phyloP scores from a whole-genome alignment of 2,329 filamentous ascomycete species.

The Calonectria hawksworthii region DNA sequence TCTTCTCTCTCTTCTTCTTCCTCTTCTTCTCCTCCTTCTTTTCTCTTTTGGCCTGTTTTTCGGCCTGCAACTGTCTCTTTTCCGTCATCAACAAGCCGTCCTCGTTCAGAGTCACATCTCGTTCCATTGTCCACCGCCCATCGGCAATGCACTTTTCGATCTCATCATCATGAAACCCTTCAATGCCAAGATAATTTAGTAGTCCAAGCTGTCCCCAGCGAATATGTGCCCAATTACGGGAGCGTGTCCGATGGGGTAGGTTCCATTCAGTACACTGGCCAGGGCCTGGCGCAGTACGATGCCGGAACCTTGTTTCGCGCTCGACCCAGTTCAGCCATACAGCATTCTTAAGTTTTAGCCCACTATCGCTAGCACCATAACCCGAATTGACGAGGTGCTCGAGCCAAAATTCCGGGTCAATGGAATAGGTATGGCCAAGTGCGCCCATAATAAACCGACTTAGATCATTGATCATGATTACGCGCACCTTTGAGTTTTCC shows the following conservation, averaged over 20 bases:
- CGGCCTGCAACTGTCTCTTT: slow-evolving; percentile 24
- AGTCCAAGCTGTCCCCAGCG: slow-evolving; percentile 40
- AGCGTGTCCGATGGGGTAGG: slow-evolving; percentile 27
- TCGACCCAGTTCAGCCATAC: slow-evolving; percentile 49
- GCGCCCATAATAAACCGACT: slow-evolving; percentile 49
- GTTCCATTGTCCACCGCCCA: slow-evolving; percentile 42
- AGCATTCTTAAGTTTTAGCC: slow-evolving; percentile 47
- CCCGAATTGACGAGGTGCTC: slow-evolving; percentile 47
- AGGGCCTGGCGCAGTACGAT: slow-evolving; percentile 37
- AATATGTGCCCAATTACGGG: slow-evolving; percentile 38
- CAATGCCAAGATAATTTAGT: slow-evolving; percentile 42
- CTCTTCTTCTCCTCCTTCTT: too few species aligned
- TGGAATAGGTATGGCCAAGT: slow-evolving; percentile 43
- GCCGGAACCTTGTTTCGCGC: slow-evolving; percentile 43
- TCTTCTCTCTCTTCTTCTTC: slow-evolving; percentile 20
- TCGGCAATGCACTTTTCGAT: slow-evolving; percentile 40
- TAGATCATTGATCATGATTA: slow-evolving; percentile 45
- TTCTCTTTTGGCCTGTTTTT: not conserved
- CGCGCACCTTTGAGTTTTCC: slow-evolving; percentile 32
- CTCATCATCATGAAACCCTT: slow-evolving; percentile 44
- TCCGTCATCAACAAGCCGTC: slow-evolving; percentile 39
- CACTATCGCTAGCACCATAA: slow-evolving; percentile 46
- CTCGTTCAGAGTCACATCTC: slow-evolving; percentile 41
- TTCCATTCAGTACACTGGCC: slow-evolving; percentile 45
- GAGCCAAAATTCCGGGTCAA: slow-evolving; percentile 49